A percentile compares a stretch with the other conserved stretches of the same genome.
Evolutionary conservation across 176 grass and related monocot genomes (phyloP).

Genomic region (Musa troglodytarum): DNA sequence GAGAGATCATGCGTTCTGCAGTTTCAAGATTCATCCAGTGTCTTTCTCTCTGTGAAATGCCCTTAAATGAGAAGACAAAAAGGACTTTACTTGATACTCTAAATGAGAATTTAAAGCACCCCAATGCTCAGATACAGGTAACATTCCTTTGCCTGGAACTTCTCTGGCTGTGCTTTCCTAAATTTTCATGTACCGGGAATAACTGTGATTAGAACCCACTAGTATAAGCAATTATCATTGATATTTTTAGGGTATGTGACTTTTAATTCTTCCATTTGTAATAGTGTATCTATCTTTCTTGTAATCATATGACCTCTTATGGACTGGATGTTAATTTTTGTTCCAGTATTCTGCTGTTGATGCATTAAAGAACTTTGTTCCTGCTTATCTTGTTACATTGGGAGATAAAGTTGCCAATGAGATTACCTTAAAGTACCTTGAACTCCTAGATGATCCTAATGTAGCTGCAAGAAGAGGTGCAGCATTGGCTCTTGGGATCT

Average conservation of each 20-base stretch:
- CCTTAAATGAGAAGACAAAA: constrained; percentile 84
- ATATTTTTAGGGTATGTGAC: not conserved
- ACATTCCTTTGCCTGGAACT: not conserved
- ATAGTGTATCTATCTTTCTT: not conserved
- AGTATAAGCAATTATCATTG: too few relatives aligned
- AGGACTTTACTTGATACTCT: constrained; percentile 76
- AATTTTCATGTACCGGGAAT: not conserved
- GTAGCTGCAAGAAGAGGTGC: constrained; percentile 92
- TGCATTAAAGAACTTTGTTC: constrained; percentile 81
- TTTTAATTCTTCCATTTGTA: not conserved
- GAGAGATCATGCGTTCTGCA: constrained; percentile 87
- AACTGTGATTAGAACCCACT: too few relatives aligned
- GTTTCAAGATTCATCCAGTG: constrained; percentile 93
- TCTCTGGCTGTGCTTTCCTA: not conserved
- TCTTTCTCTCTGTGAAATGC: constrained; percentile 60
- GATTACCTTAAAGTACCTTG: constrained; percentile 53
- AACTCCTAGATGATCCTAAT: constrained; percentile 81
- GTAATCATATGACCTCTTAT: not conserved
- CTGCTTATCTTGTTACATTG: constrained; percentile 64
- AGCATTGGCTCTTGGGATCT: constrained; percentile 74
- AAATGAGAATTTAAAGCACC: constrained; percentile 93
- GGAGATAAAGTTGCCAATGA: constrained; percentile 49
- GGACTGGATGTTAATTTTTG: not conserved
- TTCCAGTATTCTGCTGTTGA: constrained; percentile 69
- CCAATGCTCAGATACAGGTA: constrained; percentile 97